phyloP scores from a whole-genome alignment of 148 eudicot species.

The Rhododendron ovatum region DNA sequence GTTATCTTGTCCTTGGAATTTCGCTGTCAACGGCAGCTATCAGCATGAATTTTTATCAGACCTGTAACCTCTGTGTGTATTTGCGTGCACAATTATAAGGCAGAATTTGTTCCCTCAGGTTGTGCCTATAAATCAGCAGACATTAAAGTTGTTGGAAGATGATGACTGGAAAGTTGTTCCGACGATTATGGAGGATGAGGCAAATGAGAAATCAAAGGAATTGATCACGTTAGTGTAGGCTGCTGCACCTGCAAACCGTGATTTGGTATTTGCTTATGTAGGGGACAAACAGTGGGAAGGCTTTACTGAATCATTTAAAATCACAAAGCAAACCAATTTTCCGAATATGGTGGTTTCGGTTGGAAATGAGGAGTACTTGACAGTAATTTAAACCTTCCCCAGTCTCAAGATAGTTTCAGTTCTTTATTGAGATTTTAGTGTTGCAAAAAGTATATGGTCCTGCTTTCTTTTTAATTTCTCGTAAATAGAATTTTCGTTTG shows the following conservation, averaged over 20 bases:
- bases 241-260: slow-evolving; percentile 38
- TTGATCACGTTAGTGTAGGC: slow-evolving; percentile 63
- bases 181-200: slow-evolving; percentile 67
- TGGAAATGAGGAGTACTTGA: too few relatives aligned
- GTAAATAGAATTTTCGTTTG: too few relatives aligned
- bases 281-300: too few relatives aligned
- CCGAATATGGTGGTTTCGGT: too few relatives aligned
- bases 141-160: slow-evolving; percentile 64
- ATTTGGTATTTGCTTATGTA: too few relatives aligned
- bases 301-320: too few relatives aligned
- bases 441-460: too few relatives aligned
- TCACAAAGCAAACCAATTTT: too few relatives aligned
- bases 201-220: slow-evolving; percentile 52
- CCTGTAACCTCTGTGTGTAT: slow-evolving; percentile 34
- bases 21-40: slow-evolving; percentile 34
- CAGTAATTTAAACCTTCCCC: too few relatives aligned
- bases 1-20: slow-evolving; percentile 44
- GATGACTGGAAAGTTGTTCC: slow-evolving; percentile 74
- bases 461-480: too few relatives aligned
- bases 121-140: slow-evolving; percentile 61
- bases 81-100: slow-evolving; percentile 24
- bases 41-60: slow-evolving; percentile 67
- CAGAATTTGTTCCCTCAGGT: slow-evolving; percentile 71
- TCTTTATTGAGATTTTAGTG: too few relatives aligned
- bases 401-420: too few relatives aligned